Evolutionary conservation across 148 eudicot species (phyloP), one percentile per base, ranked within the genome.

Genomic region (Nyssa sinensis): DNA sequence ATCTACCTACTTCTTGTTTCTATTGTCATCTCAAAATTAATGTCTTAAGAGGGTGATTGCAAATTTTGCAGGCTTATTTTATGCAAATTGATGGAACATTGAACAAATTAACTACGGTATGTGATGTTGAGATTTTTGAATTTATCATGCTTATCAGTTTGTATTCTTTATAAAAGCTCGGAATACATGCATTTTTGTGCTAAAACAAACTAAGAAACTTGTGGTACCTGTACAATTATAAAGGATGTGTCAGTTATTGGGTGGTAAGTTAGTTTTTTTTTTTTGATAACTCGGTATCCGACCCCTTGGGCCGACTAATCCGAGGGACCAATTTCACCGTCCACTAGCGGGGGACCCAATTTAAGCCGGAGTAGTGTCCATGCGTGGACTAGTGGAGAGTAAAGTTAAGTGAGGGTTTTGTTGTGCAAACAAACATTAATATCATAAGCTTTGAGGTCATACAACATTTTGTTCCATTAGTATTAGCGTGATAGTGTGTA

Each of bases 41-140:
- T 37, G n/a, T 81, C 59, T 77, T 24, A 69, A 35, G 35, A 49
- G 37, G n/a, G 5, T 55, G 35, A 47, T 65, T 7, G 67, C 77
- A 27, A 67, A 28, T 80, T 62, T 78, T 83, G 41, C 88, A 90
- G 94, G 94, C 94, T 41, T 90, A 90, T 78, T 90, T 88, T 76
- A 90, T 88, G 90, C 94, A 90, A 75, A 88, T 90, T 75, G 94
- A 88, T 60, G 85, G 90, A 65, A 84, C 91, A 4, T 76, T 90
- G 66, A 88, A 88, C 84, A 90, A 90, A 82, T 73, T 90, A 72
- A 86, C 89, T 17, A 83, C 87, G 88, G 93, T 89, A 81, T 70
- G 85, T 74, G 57, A 24, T 25, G 7, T 35, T 35, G 27, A 44
- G 41, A 32, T 41, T 49, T 5, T 35, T 41, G 39, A 27, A 64